phyloP scores from a whole-genome alignment of 768 basidiomycete genomes.

The Trametes cinnabarina region DNA sequence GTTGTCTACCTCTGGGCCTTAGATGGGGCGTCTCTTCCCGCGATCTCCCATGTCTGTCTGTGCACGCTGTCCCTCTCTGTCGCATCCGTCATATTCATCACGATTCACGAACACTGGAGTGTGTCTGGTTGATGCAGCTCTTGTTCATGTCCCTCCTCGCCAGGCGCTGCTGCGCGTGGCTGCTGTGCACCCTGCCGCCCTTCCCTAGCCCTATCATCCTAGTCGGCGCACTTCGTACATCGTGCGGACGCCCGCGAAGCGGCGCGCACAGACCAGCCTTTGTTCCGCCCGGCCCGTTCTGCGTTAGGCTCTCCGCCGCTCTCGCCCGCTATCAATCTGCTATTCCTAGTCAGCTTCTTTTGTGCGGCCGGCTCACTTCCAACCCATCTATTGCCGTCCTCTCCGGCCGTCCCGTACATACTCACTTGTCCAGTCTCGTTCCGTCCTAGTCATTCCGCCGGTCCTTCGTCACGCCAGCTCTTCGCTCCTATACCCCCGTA shows the following conservation, averaged over 20 bases:
- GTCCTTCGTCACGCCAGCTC: not conserved
- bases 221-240: not conserved
- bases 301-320: no score
- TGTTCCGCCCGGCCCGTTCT: not conserved
- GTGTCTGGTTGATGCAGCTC: conserved; percentile 7
- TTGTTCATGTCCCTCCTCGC: not conserved
- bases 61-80: conserved; percentile 15
- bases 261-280: not conserved
- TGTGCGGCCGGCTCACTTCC: no score
- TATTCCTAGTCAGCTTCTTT: not conserved
- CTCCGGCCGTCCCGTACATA: not conserved
- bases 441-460: not conserved
- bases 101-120: conserved; percentile 13
- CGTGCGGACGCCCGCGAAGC: not conserved
- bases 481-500: conserved; percentile 15
- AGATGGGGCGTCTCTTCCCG: not conserved
- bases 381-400: not conserved
- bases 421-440: not conserved
- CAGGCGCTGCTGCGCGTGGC: not conserved
- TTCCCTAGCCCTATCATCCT: not conserved
- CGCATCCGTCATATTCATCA: conserved; percentile 17
- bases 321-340: not conserved
- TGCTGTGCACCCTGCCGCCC: not conserved
- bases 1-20: conserved; percentile 6
- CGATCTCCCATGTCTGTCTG: conserved; percentile 7